These are phyloP conservation scores for Myriosclerotinia scirpicola DNA, from an alignment of 2,329 filamentous ascomycete species.

Conservation along the genomic window DNA sequence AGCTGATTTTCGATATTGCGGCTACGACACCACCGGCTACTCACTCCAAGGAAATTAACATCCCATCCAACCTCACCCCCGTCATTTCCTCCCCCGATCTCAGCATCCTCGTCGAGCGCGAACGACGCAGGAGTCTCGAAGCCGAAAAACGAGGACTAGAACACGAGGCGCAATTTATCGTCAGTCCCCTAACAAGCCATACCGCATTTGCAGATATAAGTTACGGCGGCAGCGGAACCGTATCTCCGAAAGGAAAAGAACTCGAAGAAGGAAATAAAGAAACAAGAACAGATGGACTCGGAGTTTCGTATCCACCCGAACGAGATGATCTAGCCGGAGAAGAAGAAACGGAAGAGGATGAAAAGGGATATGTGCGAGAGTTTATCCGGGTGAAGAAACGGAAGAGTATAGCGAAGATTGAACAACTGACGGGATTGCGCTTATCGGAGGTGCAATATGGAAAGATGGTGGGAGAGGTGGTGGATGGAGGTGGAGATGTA, in stretches of 20 bases:
- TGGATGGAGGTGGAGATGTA: neutral
- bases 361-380: slow-evolving; percentile 14
- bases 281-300: neutral
- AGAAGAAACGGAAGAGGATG: slow-evolving; percentile 21
- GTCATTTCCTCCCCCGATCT: neutral
- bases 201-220: neutral
- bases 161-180: slow-evolving; percentile 18
- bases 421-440: slow-evolving; percentile 20
- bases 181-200: slow-evolving; percentile 14
- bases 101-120: neutral
- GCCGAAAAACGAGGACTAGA: slow-evolving; percentile 18
- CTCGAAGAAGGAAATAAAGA: neutral
- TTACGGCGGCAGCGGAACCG: neutral
- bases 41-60: neutral
- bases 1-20: slow-evolving; percentile 18
- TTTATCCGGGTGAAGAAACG: slow-evolving; percentile 20
- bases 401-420: slow-evolving; percentile 24
- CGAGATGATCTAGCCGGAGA: neutral
- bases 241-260: neutral
- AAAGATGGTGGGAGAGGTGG: slow-evolving; percentile 21
- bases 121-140: slow-evolving; percentile 18
- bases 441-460: slow-evolving; percentile 22
- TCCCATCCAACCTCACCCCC: neutral
- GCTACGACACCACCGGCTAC: slow-evolving; percentile 17
- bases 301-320: neutral